Evolutionary conservation across 2,329 filamentous ascomycete genomes (phyloP).

Genomic region (Spiromastix sp.): DNA sequence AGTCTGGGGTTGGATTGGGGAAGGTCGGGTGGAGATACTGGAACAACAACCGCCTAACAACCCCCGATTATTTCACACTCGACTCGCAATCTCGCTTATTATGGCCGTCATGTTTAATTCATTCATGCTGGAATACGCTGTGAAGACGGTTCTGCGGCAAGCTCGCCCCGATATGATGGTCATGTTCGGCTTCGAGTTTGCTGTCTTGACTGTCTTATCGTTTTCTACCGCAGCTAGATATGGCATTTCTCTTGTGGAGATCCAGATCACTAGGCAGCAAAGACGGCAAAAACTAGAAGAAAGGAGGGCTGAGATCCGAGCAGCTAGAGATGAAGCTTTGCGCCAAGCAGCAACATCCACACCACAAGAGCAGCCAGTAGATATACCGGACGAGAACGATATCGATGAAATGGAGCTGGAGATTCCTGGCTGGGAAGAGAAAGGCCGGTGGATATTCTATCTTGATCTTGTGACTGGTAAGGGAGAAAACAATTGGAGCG

Average conservation of each 20-base stretch:
- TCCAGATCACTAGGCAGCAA: constrained; percentile 63
- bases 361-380: constrained; percentile 24
- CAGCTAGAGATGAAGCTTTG: constrained; percentile 39
- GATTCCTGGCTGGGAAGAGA: constrained; percentile 91
- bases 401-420: constrained; percentile 91
- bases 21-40: constrained; percentile 83
- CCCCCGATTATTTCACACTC: constrained; percentile 74
- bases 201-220: constrained; percentile 71
- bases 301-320: constrained; percentile 56
- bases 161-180: constrained; percentile 98
- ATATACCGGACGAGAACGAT: constrained; percentile 57
- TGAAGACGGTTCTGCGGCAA: constrained; percentile 73
- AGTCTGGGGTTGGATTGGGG: constrained; percentile 97
- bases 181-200: constrained; percentile 98
- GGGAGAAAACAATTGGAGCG: constrained; percentile 15
- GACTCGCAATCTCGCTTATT: constrained; percentile 67
- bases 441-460: constrained; percentile 84
- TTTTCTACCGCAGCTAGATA: constrained; percentile 72
- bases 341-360: constrained; percentile 27
- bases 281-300: constrained; percentile 58
- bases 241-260: constrained; percentile 65
- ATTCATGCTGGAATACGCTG: constrained; percentile 69
- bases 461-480: constrained; percentile 73
- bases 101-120: constrained; percentile 72
- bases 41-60: constrained; percentile 93